A percentile compares a stretch with the other conserved stretches of the same genome.
phyloP scores from a whole-genome alignment of 352 stramenopile genomes.

The Phytopythium oedochilum region DNA sequence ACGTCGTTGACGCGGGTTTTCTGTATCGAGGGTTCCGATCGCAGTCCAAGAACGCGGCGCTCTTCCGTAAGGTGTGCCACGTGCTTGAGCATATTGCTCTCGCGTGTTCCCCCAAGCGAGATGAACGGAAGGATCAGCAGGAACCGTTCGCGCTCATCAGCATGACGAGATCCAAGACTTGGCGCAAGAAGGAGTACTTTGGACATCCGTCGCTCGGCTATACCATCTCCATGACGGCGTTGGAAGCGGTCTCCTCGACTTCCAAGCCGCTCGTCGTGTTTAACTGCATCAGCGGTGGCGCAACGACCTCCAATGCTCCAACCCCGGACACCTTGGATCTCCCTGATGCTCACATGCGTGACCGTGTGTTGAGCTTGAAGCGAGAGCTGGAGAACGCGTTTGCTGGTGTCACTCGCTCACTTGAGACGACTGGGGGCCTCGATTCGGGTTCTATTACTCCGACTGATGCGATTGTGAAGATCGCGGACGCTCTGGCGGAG shows the following conservation, averaged over 20 bases:
- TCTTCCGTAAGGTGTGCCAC: constrained; percentile 35
- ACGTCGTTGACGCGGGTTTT: constrained; percentile 41
- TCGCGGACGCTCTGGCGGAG: neutral
- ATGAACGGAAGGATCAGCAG: neutral
- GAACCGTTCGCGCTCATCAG: constrained; percentile 23
- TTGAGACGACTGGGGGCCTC: constrained; percentile 2
- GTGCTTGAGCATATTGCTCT: constrained; percentile 30
- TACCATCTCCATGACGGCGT: constrained; percentile 14
- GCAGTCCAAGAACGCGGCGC: constrained; percentile 33
- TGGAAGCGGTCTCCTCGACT: constrained; percentile 15
- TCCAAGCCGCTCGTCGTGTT: constrained; percentile 33
- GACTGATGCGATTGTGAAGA: neutral
- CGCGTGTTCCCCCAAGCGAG: constrained; percentile 1
- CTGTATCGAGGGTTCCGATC: constrained; percentile 43
- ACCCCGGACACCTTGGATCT: neutral
- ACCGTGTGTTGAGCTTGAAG: constrained; percentile 12
- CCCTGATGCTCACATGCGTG: constrained; percentile 1
- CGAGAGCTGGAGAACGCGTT: constrained; percentile 4
- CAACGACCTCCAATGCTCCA: neutral
- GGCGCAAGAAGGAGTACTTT: constrained; percentile 58
- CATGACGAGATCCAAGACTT: constrained; percentile 55
- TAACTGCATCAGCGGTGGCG: constrained; percentile 22
- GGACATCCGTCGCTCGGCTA: constrained; percentile 27
- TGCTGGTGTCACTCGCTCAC: neutral
- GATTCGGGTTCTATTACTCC: constrained; percentile 2